These are phyloP conservation scores for Gossypium turneri DNA, from an alignment of 345 rosid species.

Conservation along the genomic window DNA sequence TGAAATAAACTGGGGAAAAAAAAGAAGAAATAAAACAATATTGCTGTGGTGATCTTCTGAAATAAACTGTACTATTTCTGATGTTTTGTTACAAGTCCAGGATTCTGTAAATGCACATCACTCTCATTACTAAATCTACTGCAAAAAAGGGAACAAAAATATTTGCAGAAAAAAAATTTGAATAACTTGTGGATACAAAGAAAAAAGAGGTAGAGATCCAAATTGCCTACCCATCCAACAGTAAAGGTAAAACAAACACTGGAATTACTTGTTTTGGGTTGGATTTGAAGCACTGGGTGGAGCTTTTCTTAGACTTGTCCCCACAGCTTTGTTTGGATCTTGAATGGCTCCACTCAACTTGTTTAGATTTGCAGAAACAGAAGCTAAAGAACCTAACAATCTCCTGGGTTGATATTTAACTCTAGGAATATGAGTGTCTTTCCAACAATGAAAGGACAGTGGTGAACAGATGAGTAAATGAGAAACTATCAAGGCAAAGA, in stretches of 20 bases:
- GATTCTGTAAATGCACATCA: constrained; percentile 17
- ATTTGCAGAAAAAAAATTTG: background rate
- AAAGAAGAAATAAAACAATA: background rate
- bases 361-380: constrained; percentile 18
- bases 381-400: constrained; percentile 22
- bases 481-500: constrained; percentile 24
- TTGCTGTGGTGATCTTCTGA: constrained; percentile 1
- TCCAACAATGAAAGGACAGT: constrained; percentile 19
- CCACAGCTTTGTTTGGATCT: constrained; percentile 31
- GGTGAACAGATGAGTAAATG: constrained; percentile 26
- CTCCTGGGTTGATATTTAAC: constrained; percentile 30
- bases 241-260: background rate
- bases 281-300: constrained; percentile 53
- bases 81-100: constrained; percentile 13
- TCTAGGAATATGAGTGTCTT: constrained; percentile 8
- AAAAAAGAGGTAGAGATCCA: constrained; percentile 16
- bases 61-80: constrained; percentile 1
- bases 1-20: background rate
- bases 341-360: constrained; percentile 21
- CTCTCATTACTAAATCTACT: constrained; percentile 20
- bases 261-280: constrained; percentile 40
- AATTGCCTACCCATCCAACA: constrained; percentile 14
- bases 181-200: constrained; percentile 1
- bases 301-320: constrained; percentile 40
- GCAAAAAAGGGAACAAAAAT: constrained; percentile 3